Evolutionary conservation across 2,329 filamentous ascomycete genomes (phyloP).

Genomic region (Aspergillus unguis): DNA sequence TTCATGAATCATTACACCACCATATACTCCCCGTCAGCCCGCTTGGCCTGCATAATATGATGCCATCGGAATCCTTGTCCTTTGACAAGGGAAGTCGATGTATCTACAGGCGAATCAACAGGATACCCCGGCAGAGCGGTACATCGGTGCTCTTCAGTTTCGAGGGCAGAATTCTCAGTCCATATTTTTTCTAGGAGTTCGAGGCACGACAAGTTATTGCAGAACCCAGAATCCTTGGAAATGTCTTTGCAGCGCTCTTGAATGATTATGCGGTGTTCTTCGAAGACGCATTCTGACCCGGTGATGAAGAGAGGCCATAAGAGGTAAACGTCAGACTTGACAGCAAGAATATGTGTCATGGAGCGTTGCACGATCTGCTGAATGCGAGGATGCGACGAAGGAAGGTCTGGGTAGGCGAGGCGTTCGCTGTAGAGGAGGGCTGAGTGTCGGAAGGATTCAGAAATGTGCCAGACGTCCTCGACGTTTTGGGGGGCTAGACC

Average conservation of each 20-base stretch:
- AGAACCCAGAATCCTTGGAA: slow-evolving; percentile 83
- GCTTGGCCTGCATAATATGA: slow-evolving; percentile 36
- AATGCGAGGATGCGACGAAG: slow-evolving; percentile 72
- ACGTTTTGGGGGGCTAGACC: slow-evolving; percentile 58
- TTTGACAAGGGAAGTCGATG: slow-evolving; percentile 2
- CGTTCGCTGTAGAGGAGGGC: slow-evolving; percentile 88
- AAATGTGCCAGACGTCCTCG: slow-evolving; percentile 74
- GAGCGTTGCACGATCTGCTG: slow-evolving; percentile 79
- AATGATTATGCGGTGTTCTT: slow-evolving; percentile 73
- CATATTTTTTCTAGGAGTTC: slow-evolving; percentile 84
- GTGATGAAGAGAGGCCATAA: slow-evolving; percentile 91
- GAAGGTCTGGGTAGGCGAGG: slow-evolving; percentile 70
- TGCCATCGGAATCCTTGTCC: slow-evolving; percentile 37
- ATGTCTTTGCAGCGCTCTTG: slow-evolving; percentile 79
- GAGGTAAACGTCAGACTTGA: slow-evolving; percentile 82
- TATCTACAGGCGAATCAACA: slow-evolving; percentile 11
- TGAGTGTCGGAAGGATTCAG: slow-evolving; percentile 84
- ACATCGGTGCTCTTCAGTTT: background rate
- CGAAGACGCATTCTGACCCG: slow-evolving; percentile 82
- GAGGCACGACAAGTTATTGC: slow-evolving; percentile 84
- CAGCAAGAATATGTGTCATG: slow-evolving; percentile 75
- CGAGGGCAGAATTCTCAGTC: slow-evolving; percentile 44
- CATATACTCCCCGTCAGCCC: slow-evolving; percentile 39
- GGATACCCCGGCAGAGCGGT: background rate
- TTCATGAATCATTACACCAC: slow-evolving; percentile 28